Conservation (phyloP, 2,329 filamentous ascomycete genomes). For the Corinectria fuckeliana region DNA sequence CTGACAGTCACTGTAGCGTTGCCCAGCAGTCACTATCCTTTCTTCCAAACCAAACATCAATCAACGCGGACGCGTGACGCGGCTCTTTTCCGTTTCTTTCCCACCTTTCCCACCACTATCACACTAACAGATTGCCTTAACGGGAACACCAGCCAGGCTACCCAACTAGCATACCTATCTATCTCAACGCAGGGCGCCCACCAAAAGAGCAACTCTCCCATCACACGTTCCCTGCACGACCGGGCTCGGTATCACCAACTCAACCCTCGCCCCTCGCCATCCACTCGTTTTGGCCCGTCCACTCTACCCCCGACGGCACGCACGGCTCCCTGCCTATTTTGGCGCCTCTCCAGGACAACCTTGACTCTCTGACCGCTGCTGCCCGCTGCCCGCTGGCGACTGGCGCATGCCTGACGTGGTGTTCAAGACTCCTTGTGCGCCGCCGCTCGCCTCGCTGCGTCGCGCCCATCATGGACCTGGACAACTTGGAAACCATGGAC, state of each 20-base stretch:
- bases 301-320: slow-evolving; percentile 19
- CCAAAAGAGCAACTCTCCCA: not conserved
- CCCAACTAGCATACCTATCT: too few species aligned
- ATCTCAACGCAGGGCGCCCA: slow-evolving; percentile 4
- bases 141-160: not conserved
- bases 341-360: slow-evolving; percentile 4
- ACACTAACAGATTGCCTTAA: slow-evolving; percentile 5
- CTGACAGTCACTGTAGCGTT: not conserved
- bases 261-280: not conserved
- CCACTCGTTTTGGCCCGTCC: slow-evolving; percentile 6
- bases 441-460: slow-evolving; percentile 14
- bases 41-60: not conserved
- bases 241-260: slow-evolving; percentile 9
- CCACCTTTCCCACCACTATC: slow-evolving; percentile 22
- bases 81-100: slow-evolving; percentile 14
- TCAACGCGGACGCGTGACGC: slow-evolving; percentile 27
- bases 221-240: slow-evolving; percentile 1
- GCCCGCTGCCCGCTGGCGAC: slow-evolving; percentile 23
- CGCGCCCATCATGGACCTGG: slow-evolving; percentile 22
- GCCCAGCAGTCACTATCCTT: not conserved
- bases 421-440: slow-evolving; percentile 17
- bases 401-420: slow-evolving; percentile 19
- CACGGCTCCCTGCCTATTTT: slow-evolving; percentile 19
- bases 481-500: slow-evolving; percentile 23
- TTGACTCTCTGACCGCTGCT: not conserved